These are phyloP conservation scores for Plenodomus lindquistii DNA, from an alignment of 2,329 filamentous ascomycete genomes.

Conservation along the genomic window DNA sequence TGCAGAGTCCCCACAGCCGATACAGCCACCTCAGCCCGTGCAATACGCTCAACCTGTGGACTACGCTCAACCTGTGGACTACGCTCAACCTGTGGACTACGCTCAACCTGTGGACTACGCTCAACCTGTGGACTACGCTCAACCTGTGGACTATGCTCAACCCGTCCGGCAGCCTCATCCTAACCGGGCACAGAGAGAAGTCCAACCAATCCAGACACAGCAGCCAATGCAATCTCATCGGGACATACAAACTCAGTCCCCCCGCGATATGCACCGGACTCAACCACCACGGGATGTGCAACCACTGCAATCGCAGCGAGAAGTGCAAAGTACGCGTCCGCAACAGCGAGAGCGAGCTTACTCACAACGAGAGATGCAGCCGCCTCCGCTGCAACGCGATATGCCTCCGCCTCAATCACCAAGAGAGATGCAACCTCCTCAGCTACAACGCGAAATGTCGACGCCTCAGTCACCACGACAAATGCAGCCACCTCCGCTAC, in stretches of 20 bases:
- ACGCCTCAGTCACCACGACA: not conserved
- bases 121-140: no score
- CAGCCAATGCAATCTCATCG: not conserved
- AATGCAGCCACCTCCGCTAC: not conserved
- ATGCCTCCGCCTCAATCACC: constrained; percentile 11
- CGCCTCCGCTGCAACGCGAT: constrained; percentile 3
- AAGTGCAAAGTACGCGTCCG: constrained; percentile 1
- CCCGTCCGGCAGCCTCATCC: constrained; percentile 21
- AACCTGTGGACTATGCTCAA: not conserved
- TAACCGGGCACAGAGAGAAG: constrained; percentile 17
- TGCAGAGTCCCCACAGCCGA: constrained; percentile 6
- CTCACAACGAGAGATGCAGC: not conserved
- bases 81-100: not conserved
- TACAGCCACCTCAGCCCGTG: not conserved
- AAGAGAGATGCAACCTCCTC: constrained; percentile 37
- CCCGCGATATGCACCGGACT: constrained; percentile 3
- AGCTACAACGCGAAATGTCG: no score
- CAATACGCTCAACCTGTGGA: not conserved
- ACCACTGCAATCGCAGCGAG: constrained; percentile 1
- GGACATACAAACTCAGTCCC: constrained; percentile 7
- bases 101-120: constrained; percentile 1
- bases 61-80: not conserved
- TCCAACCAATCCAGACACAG: not conserved
- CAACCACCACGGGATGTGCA: constrained; percentile 1
- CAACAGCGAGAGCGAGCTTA: not conserved